Conservation (phyloP, 2,329 filamentous ascomycete species). For the Xylaria sp. region DNA sequence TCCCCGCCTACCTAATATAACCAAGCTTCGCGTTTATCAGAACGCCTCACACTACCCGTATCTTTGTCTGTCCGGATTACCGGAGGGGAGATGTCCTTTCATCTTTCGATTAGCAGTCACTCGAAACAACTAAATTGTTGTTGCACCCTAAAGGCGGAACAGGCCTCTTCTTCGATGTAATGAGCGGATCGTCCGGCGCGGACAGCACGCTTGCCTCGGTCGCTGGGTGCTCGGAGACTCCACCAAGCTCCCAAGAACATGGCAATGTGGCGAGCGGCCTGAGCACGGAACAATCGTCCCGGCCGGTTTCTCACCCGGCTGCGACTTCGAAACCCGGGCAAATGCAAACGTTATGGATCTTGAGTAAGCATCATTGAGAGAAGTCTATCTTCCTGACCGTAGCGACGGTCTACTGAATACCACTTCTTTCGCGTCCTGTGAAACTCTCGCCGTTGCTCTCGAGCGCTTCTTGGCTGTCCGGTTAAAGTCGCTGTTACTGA, state of each 20-base stretch:
- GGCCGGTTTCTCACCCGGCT: conserved; percentile 34
- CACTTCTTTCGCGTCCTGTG: background rate
- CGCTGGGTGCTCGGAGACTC: conserved; percentile 30
- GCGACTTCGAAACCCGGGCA: conserved; percentile 36
- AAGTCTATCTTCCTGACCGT: background rate
- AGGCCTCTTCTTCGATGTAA: conserved; percentile 35
- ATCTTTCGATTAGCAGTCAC: conserved; percentile 13
- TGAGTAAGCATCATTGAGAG: conserved; percentile 35
- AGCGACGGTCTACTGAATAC: conserved; percentile 5
- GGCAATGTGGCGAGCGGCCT: conserved; percentile 36
- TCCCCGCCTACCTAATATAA: conserved; percentile 33
- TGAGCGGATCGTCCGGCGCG: conserved; percentile 34
- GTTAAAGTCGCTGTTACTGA: conserved; percentile 21
- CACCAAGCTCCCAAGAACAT: conserved; percentile 31
- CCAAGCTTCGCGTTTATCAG: conserved; percentile 34
- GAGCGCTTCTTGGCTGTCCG: background rate
- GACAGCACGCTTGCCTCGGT: conserved; percentile 31
- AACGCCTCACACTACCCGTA: conserved; percentile 29
- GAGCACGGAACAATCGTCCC: conserved; percentile 32
- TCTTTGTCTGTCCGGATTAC: conserved; percentile 22
- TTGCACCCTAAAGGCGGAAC: conserved; percentile 27
- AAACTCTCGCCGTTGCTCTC: background rate
- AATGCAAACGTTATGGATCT: conserved; percentile 48
- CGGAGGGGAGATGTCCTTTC: conserved; percentile 34
- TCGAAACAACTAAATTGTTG: conserved; percentile 28